These are phyloP conservation scores for Hanseniaspora nectarophila DNA, from an alignment of 805 yeast genomes.

Conservation along the genomic window DNA sequence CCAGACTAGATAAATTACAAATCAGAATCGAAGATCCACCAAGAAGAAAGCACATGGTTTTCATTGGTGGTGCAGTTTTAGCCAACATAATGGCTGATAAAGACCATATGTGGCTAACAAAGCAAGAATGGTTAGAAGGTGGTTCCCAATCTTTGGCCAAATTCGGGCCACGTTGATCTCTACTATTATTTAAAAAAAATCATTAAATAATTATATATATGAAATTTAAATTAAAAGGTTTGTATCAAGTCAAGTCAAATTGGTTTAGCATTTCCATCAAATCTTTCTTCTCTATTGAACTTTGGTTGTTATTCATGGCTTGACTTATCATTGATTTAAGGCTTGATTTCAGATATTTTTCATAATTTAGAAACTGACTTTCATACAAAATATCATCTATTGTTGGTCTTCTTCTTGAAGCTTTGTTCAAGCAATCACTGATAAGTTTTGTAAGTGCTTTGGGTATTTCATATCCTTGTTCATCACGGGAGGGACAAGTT, in stretches of 20 bases:
- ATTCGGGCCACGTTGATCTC: slow-evolving; percentile 71
- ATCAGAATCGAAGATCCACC: slow-evolving; percentile 98
- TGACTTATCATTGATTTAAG: slow-evolving; percentile 32
- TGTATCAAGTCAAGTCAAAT: slow-evolving; percentile 13
- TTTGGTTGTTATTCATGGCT: slow-evolving; percentile 35
- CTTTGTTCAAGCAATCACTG: slow-evolving; percentile 56
- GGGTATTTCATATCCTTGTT: slow-evolving; percentile 56
- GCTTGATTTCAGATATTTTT: slow-evolving; percentile 44
- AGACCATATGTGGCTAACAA: slow-evolving; percentile 95
- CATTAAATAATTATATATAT: not conserved
- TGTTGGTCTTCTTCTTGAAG: slow-evolving; percentile 57
- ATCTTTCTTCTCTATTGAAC: slow-evolving; percentile 51
- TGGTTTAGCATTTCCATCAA: slow-evolving; percentile 19
- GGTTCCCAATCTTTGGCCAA: slow-evolving; percentile 77
- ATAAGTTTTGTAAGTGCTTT: slow-evolving; percentile 57
- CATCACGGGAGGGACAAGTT: slow-evolving; percentile 48
- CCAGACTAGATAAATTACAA: slow-evolving; percentile 80
- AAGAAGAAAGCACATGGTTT: slow-evolving; percentile 96
- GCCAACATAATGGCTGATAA: slow-evolving; percentile 97
- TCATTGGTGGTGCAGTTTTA: slow-evolving; percentile 94
- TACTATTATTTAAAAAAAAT: too few relatives aligned
- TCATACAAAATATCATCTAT: slow-evolving; percentile 43
- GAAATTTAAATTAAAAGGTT: slow-evolving; percentile 17
- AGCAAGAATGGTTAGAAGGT: slow-evolving; percentile 95
- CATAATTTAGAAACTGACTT: slow-evolving; percentile 57